Conservation (phyloP, 2,329 filamentous ascomycete species). For the Sordariomycetes sp. region DNA sequence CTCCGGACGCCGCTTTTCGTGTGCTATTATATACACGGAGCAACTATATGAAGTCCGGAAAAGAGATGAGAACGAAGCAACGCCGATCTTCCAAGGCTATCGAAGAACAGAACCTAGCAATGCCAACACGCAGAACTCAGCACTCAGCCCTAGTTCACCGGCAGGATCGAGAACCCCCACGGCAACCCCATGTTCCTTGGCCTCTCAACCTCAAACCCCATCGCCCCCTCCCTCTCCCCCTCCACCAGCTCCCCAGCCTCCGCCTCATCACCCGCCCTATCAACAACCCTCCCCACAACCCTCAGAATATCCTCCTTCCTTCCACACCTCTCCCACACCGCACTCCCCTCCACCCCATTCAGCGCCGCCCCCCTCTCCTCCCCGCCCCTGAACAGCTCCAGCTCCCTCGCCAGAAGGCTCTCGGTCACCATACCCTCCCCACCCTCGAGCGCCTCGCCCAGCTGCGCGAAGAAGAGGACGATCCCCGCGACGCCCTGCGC, state of each 20-base stretch:
- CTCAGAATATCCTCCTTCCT: constrained; percentile 18
- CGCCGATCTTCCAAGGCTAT: background rate
- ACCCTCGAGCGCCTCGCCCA: constrained; percentile 6
- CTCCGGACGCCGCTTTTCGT: background rate
- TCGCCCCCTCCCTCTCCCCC: background rate
- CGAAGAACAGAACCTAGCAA: background rate
- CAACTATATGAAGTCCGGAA: background rate
- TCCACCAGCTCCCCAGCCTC: constrained; percentile 6
- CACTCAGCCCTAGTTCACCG: constrained; percentile 17
- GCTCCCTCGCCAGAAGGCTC: constrained; percentile 14
- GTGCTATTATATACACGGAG: background rate
- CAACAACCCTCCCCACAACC: constrained; percentile 18
- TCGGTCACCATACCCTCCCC: constrained; percentile 10
- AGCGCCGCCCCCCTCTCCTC: constrained; percentile 17
- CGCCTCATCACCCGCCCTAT: constrained; percentile 9
- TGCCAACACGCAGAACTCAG: background rate
- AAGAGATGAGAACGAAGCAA: background rate
- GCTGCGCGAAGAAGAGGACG: constrained; percentile 16
- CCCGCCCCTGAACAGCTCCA: constrained; percentile 18
- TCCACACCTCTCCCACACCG: constrained; percentile 19
- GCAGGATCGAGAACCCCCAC: constrained; percentile 25
- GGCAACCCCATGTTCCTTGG: constrained; percentile 24
- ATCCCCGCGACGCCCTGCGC: constrained; percentile 23
- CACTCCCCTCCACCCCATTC: constrained; percentile 17
- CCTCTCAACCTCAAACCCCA: constrained; percentile 1